A percentile compares a stretch with the other conserved stretches of the same genome.
These are phyloP conservation scores for Fistulifera solaris DNA, from an alignment of 108 stramenopile species.

Conservation along the genomic window DNA sequence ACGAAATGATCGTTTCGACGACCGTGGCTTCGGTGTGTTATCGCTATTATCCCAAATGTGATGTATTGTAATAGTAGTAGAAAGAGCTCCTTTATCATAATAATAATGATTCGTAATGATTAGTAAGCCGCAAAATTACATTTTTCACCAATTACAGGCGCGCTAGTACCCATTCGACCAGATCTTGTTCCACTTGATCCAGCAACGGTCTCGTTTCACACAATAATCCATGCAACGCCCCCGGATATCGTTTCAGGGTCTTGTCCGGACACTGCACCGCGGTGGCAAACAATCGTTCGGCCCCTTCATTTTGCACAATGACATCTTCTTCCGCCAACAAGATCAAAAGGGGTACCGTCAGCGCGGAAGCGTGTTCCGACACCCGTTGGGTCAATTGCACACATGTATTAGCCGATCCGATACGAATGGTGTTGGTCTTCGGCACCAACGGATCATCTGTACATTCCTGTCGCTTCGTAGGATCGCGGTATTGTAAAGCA, in stretches of 20 bases:
- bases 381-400: slow-evolving; percentile 38
- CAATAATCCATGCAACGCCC: slow-evolving; percentile 72
- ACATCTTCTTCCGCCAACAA: slow-evolving; percentile 75
- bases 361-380: slow-evolving; percentile 6
- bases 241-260: slow-evolving; percentile 59
- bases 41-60: slow-evolving; percentile 37
- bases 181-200: slow-evolving; percentile 55
- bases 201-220: slow-evolving; percentile 72
- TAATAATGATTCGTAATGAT: too few species aligned
- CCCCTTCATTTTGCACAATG: slow-evolving; percentile 64
- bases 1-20: slow-evolving; percentile 4
- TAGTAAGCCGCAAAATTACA: too few species aligned
- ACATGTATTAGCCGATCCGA: slow-evolving; percentile 58
- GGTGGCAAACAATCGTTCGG: slow-evolving; percentile 29
- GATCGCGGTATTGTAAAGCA: slow-evolving; percentile 67
- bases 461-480: slow-evolving; percentile 54
- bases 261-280: slow-evolving; percentile 48
- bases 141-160: slow-evolving; percentile 3
- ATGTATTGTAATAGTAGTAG: slow-evolving; percentile 18
- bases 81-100: too few species aligned
- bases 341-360: slow-evolving; percentile 48
- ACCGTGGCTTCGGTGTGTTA: slow-evolving; percentile 33
- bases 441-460: slow-evolving; percentile 40
- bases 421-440: slow-evolving; percentile 16
- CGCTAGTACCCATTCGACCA: slow-evolving; percentile 49